Conservation (phyloP, 2,329 filamentous ascomycete genomes). For the Microdochium paspali region DNA sequence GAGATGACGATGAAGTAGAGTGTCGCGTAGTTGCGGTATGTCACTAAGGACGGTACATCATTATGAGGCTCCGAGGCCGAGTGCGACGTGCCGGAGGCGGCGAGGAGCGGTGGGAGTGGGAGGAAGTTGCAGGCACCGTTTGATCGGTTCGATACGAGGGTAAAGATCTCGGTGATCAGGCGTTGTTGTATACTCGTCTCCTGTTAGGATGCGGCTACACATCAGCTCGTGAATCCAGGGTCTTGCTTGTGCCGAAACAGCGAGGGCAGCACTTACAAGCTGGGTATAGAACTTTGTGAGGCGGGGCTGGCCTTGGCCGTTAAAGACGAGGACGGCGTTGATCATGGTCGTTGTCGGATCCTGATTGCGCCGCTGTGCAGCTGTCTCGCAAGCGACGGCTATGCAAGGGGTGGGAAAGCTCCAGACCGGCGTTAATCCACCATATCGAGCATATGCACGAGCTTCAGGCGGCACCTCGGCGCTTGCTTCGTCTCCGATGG, state of each 20-base stretch:
- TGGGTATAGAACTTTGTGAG: constrained; percentile 99
- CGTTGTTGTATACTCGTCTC: constrained; percentile 96
- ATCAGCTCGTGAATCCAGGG: no score
- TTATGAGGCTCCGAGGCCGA: constrained; percentile 63
- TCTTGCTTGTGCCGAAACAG: no score
- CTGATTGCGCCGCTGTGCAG: constrained; percentile 1
- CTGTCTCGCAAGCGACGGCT: constrained; percentile 3
- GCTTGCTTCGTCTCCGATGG: no score
- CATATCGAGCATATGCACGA: background rate
- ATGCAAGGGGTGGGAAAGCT: constrained; percentile 1
- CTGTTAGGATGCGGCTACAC: no score
- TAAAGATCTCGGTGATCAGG: constrained; percentile 94
- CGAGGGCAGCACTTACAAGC: constrained; percentile 51
- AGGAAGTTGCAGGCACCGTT: constrained; percentile 96
- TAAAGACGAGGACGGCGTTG: constrained; percentile 97
- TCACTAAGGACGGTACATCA: constrained; percentile 89
- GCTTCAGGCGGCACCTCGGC: background rate
- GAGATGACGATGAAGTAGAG: constrained; percentile 98
- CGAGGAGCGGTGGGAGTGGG: constrained; percentile 60
- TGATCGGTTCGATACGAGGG: constrained; percentile 84
- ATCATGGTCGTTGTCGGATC: constrained; percentile 57
- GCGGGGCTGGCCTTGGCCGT: constrained; percentile 92
- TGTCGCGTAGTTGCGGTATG: constrained; percentile 96
- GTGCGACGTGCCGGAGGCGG: constrained; percentile 51
- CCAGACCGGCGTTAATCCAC: background rate